Evolutionary conservation across 1,284 basidiomycete genomes (phyloP).

Genomic region (Puccinia horiana): DNA sequence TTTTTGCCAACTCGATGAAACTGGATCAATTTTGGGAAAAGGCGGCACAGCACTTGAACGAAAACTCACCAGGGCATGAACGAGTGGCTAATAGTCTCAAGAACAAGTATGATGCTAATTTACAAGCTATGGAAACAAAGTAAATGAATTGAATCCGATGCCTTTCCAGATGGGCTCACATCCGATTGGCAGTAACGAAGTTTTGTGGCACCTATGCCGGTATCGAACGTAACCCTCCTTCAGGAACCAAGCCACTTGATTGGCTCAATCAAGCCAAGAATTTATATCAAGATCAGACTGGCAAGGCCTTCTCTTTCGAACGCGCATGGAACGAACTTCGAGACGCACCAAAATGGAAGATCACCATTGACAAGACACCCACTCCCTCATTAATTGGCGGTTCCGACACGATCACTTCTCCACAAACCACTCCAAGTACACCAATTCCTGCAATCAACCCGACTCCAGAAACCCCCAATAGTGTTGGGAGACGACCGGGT

Average conservation of each 20-base stretch:
- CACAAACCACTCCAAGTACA: background rate
- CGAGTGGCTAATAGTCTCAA: background rate
- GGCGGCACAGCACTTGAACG: background rate
- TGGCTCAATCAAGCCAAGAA: background rate
- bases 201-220: background rate
- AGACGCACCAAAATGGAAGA: background rate
- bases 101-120: background rate
- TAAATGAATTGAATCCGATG: background rate
- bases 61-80: background rate
- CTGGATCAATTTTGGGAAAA: background rate
- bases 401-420: background rate
- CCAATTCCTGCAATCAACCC: background rate
- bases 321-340: background rate
- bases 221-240: conserved; percentile 1
- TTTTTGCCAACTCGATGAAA: conserved; percentile 1
- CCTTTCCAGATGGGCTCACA: background rate
- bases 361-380: background rate
- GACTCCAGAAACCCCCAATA: background rate
- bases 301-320: background rate
- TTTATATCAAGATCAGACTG: background rate
- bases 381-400: background rate
- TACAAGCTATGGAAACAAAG: background rate
- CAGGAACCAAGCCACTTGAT: background rate
- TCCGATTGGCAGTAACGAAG: background rate
- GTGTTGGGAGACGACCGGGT: background rate